phyloP scores from a whole-genome alignment of 2,329 filamentous ascomycete species.

The Pyrenophora teres region DNA sequence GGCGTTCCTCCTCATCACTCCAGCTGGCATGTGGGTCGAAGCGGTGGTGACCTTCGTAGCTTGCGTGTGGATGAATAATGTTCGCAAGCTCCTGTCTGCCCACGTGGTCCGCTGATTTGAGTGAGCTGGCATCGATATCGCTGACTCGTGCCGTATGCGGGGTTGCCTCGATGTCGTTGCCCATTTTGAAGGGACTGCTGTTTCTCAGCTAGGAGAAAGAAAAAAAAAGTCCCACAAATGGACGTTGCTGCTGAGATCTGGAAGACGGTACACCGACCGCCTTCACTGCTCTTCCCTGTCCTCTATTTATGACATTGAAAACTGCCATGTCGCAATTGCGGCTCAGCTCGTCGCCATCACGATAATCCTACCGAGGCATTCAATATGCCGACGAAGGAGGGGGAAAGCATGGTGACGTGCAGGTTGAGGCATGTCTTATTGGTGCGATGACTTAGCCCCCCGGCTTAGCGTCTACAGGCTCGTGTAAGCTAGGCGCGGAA shows the following conservation, averaged over 20 bases:
- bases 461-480: background rate
- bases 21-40: constrained; percentile 61
- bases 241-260: background rate
- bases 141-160: constrained; percentile 22
- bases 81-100: constrained; percentile 36
- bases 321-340: constrained; percentile 30
- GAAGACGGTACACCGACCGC: background rate
- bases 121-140: constrained; percentile 27
- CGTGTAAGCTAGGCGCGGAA: constrained; percentile 2
- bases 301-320: constrained; percentile 4
- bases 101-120: constrained; percentile 30
- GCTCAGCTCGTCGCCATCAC: constrained; percentile 11
- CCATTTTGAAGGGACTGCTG: constrained; percentile 18
- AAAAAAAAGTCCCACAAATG: background rate
- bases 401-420: constrained; percentile 3
- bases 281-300: background rate
- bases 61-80: constrained; percentile 51
- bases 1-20: constrained; percentile 61
- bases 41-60: constrained; percentile 60
- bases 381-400: constrained; percentile 6
- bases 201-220: background rate
- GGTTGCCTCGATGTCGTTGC: constrained; percentile 33
- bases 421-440: constrained; percentile 6
- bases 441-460: background rate
- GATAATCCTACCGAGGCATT: constrained; percentile 10